Evolutionary conservation across 371 early-diverging fungal genomes (phyloP), one percentile per base, ranked within the genome.

Genomic region (Mortierella sp.): DNA sequence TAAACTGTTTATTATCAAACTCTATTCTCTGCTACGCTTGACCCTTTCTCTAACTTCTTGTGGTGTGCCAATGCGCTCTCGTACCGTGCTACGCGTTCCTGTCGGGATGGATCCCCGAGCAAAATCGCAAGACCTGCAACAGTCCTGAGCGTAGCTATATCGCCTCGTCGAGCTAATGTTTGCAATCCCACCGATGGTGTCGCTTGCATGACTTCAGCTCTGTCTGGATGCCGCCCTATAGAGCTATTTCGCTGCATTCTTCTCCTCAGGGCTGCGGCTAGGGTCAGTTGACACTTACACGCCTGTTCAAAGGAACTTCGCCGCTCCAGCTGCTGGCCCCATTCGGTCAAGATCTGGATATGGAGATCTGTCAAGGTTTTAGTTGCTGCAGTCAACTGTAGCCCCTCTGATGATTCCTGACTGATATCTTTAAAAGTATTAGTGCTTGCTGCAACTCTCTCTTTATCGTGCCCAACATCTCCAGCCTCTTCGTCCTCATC

Each of bases 281-380:
- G 52, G 48, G 81, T 65, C 59, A 81, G 55, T 13, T 75, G 81
- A 48, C 81, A 81, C 57, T 81, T 81, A 59, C 76, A 71, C 16
- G 81, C 81, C n/a, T 81, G 75, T 57, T 75, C 81, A 50, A 72
- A 81, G 6, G 15, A 59, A 3, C 65, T 50, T 0, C 58, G 64
- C 28, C 66, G 65, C 43, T 81, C 81, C 15, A 72, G 50, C 2
- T 68, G 48, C 55, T 65, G 72, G 3, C 81, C 81, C 81, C 81
- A 81, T 38, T 81, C 81, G 8, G 81, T 65, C 41, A 81, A 58
- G 47, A 81, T 75, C 21, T 50, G 72, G 19, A 59, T 40, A 41
- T 72, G 76, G 10, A 81, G 72, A 4, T 41, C 45, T 2, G 58
- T 53, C 45, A 58, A 32, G 3, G 65, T 63, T 24, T 58, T 58